A percentile compares a stretch with the other conserved stretches of the same genome.
phyloP scores from a whole-genome alignment of 305 asterid genomes.

The Salvia sclarea region DNA sequence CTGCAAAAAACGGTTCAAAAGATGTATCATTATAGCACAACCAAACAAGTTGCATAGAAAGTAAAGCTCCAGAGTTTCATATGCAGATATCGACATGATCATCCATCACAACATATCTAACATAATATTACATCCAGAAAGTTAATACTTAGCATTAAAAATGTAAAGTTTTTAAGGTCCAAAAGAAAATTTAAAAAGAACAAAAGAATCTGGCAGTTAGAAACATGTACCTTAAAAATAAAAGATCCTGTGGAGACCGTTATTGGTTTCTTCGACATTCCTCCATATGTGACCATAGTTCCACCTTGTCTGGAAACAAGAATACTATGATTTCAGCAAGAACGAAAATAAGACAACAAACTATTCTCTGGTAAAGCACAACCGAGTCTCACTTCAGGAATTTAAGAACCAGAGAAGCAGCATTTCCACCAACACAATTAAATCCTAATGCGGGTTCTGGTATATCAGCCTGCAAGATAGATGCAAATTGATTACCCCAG shows the following conservation, averaged over 20 bases:
- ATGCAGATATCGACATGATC: too few species aligned
- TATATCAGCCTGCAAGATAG: conserved; percentile 53
- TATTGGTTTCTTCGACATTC: conserved; percentile 93
- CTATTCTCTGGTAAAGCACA: conserved; percentile 17
- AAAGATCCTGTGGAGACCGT: conserved; percentile 80
- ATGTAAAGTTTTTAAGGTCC: background rate
- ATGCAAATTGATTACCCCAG: conserved; percentile 16
- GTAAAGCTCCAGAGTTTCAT: too few species aligned
- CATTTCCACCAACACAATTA: conserved; percentile 94
- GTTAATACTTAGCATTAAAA: too few species aligned
- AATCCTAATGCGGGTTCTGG: conserved; percentile 87
- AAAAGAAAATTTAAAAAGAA: background rate
- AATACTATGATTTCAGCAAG: conserved; percentile 9
- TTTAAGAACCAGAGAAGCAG: conserved; percentile 85
- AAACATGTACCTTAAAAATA: conserved; percentile 70
- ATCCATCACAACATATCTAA: too few species aligned
- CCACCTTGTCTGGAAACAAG: conserved; percentile 68
- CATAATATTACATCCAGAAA: too few species aligned
- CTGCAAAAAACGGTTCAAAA: conserved; percentile 42
- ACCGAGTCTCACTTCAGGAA: conserved; percentile 62
- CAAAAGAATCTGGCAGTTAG: background rate
- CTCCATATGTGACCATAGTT: conserved; percentile 96
- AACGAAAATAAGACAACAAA: background rate
- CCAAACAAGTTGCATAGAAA: too few species aligned
- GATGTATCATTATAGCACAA: too few species aligned